These are phyloP conservation scores for Juncus effusus DNA, from an alignment of 176 grass and related monocot genomes.

Conservation along the genomic window DNA sequence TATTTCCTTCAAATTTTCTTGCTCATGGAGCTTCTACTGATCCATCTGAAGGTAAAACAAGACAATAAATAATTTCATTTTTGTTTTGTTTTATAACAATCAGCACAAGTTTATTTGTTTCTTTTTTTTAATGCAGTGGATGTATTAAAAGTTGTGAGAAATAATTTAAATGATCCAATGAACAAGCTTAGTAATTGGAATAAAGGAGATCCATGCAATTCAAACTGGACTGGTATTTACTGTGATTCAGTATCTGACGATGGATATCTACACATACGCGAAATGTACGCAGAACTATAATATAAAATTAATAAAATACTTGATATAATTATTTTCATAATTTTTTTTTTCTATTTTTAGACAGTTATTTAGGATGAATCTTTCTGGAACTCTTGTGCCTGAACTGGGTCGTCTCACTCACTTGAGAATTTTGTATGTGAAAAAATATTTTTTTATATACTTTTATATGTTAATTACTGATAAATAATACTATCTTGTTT, in stretches of 20 bases:
- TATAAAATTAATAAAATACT: constrained; percentile 2
- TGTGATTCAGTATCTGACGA: constrained; percentile 40
- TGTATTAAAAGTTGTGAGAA: constrained; percentile 53
- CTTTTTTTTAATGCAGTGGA: constrained; percentile 34
- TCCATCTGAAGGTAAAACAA: constrained; percentile 67
- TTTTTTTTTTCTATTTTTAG: constrained; percentile 38
- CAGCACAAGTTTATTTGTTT: constrained; percentile 1
- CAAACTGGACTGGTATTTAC: constrained; percentile 64
- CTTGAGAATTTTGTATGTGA: constrained; percentile 64
- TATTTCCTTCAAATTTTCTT: constrained; percentile 35
- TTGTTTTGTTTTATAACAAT: not conserved
- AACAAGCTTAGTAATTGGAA: constrained; percentile 69
- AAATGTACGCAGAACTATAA: constrained; percentile 51
- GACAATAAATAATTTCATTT: constrained; percentile 4
- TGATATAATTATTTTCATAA: not conserved
- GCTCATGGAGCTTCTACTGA: constrained; percentile 48
- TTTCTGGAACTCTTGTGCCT: constrained; percentile 79
- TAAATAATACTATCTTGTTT: not conserved
- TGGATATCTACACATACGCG: constrained; percentile 53
- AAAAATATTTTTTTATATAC: constrained; percentile 4
- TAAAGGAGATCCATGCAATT: constrained; percentile 76
- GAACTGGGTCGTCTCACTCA: constrained; percentile 61
- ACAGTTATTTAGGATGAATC: constrained; percentile 73
- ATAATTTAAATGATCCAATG: constrained; percentile 53
- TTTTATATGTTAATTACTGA: constrained; percentile 6